Evolutionary conservation across 2,329 filamentous ascomycete species (phyloP).

Genomic region (Pestalotiopsis sp.): DNA sequence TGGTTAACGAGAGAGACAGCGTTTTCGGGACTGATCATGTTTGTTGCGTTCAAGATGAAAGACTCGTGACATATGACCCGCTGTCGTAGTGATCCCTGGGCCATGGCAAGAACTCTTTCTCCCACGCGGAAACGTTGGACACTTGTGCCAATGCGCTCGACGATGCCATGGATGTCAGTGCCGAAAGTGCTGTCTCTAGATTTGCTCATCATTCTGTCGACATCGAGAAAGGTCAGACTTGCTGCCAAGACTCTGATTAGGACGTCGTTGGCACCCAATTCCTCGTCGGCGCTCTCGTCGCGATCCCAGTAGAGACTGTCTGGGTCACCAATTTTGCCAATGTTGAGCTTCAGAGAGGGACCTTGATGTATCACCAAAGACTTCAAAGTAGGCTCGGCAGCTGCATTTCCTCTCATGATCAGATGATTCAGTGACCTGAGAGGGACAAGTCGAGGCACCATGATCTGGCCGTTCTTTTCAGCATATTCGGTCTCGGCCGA

Average conservation of each 20-base stretch:
- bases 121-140: conserved; percentile 36
- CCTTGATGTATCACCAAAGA: conserved; percentile 16
- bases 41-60: conserved; percentile 33
- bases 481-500: conserved; percentile 46
- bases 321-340: conserved; percentile 16
- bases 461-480: conserved; percentile 39
- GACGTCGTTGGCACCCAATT: conserved; percentile 37
- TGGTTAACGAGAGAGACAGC: conserved; percentile 26
- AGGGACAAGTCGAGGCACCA: conserved; percentile 48
- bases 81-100: conserved; percentile 39
- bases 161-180: conserved; percentile 43
- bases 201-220: conserved; percentile 37
- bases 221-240: conserved; percentile 39
- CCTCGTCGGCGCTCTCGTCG: conserved; percentile 15
- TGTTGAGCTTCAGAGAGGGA: conserved; percentile 21
- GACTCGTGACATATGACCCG: conserved; percentile 34
- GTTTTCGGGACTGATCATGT: conserved; percentile 24
- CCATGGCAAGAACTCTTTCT: conserved; percentile 45
- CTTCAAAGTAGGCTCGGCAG: conserved; percentile 15
- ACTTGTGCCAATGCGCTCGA: conserved; percentile 37
- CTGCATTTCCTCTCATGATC: conserved; percentile 40
- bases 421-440: conserved; percentile 43
- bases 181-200: conserved; percentile 35
- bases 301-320: conserved; percentile 22
- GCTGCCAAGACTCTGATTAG: conserved; percentile 42